A percentile compares a stretch with the other conserved stretches of the same genome.
phyloP scores from a whole-genome alignment of 1,284 basidiomycete species.

The Kalmanozyma brasiliensis region DNA sequence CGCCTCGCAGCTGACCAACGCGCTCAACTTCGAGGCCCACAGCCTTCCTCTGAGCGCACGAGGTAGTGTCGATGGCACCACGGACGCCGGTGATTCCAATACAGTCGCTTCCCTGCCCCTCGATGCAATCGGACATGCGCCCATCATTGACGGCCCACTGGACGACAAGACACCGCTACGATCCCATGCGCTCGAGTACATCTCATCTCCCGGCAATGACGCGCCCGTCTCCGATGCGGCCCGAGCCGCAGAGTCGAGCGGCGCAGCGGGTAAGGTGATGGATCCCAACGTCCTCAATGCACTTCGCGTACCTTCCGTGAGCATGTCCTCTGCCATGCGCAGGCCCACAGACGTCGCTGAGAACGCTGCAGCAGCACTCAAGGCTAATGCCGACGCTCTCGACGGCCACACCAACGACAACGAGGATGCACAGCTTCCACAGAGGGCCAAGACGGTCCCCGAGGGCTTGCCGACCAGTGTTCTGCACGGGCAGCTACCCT shows the following conservation, averaged over 20 bases:
- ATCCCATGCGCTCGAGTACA: slow-evolving; percentile 16
- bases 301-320: slow-evolving; percentile 30
- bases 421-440: slow-evolving; percentile 20
- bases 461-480: slow-evolving; percentile 24
- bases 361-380: background rate
- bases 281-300: slow-evolving; percentile 29
- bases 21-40: slow-evolving; percentile 18
- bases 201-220: slow-evolving; percentile 5
- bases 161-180: slow-evolving; percentile 9
- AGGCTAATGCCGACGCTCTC: background rate
- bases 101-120: slow-evolving; percentile 17
- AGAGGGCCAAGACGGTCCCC: slow-evolving; percentile 33
- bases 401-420: slow-evolving; percentile 6
- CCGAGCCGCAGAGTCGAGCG: background rate
- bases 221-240: background rate
- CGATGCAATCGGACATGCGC: background rate
- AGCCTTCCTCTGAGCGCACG: slow-evolving; percentile 32
- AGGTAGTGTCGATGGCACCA: slow-evolving; percentile 18
- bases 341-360: slow-evolving; percentile 7
- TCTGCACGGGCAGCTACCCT: slow-evolving; percentile 11
- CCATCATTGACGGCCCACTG: background rate
- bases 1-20: slow-evolving; percentile 1
- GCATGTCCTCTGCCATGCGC: slow-evolving; percentile 39
- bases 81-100: slow-evolving; percentile 14
- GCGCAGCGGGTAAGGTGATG: slow-evolving; percentile 8